Evolutionary conservation across 108 stramenopile species (phyloP), one percentile per base, ranked within the genome.

Genomic region (Nannochloropsis oceanica): DNA sequence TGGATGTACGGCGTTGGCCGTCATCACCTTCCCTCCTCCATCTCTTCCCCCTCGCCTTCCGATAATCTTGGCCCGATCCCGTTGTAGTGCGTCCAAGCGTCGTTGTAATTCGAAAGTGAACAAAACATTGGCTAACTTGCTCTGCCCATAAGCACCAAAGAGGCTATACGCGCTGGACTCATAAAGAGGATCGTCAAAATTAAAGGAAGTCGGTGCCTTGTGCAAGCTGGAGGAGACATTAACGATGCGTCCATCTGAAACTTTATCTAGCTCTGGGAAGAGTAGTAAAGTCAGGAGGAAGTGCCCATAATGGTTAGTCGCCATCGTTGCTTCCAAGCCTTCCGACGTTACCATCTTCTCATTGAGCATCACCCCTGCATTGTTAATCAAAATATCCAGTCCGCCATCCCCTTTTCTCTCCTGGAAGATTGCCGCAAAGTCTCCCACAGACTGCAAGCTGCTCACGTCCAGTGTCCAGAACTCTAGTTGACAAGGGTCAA

Each of bases 361-460:
- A 25, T 27, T 86, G 25, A 89, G 59, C 91, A 91, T 91, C 27
- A 91, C 90, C 8, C 91, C 91, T 44, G 91, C 91, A 44, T 91
- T 91, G 46, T 89, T 88, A 27, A 91, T 83, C n/a, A 91, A 84
- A 26, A 84, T 43, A 81, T 89, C 88, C 8, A 91, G 73, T 24
- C 79, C 83, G n/a, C 43, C 44, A 81, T 90, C 85, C 27, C 44
- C 43, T 44, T 22, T 43, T 44, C 26, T 44, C 59, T 73, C 59
- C n/a, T 73, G 59, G 25, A 87, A 84, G n/a, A 82, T 83, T 11
- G 44, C 88, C 25, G 89, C 89, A 46, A 90, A 91, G n/a, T 18
- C 73, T 25, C 88, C 81, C 42, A 91, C 89, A 0, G 91, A 90
- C 50, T 84, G 85, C 26, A 90, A 83, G 7, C 87, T 82, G 43